phyloP scores from a whole-genome alignment of 73 alveolate genomes.

The Tetrahymena thermophila region DNA sequence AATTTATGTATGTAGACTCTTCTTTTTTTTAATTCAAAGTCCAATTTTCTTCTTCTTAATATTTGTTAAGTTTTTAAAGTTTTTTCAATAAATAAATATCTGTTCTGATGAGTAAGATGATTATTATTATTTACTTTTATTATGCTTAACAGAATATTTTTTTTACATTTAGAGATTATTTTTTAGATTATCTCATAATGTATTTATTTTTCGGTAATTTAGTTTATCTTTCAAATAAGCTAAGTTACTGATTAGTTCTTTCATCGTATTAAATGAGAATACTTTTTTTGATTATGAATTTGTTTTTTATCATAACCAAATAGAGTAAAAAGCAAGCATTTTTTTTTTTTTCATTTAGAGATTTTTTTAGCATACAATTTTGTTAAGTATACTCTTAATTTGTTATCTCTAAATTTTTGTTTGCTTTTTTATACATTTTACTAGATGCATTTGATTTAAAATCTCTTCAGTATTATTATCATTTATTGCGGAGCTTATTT shows the following conservation, averaged over 20 bases:
- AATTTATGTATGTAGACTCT: background rate
- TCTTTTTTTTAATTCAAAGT: background rate
- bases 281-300: background rate
- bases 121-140: background rate
- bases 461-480: background rate
- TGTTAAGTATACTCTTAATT: background rate
- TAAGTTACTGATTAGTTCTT: background rate
- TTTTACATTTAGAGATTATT: background rate
- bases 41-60: background rate
- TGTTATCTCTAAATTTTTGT: background rate
- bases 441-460: background rate
- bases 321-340: background rate
- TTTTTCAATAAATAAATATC: background rate
- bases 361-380: background rate
- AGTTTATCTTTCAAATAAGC: background rate
- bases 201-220: background rate
- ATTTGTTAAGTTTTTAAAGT: background rate
- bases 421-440: background rate
- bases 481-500: background rate
- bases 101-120: background rate
- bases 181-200: background rate
- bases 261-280: background rate
- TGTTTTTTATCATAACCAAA: background rate
- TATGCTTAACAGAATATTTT: background rate
- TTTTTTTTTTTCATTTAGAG: background rate